Base-by-base conservation (phyloP, 2,329 filamentous ascomycete species). In the Beauveria varroae region DNA sequence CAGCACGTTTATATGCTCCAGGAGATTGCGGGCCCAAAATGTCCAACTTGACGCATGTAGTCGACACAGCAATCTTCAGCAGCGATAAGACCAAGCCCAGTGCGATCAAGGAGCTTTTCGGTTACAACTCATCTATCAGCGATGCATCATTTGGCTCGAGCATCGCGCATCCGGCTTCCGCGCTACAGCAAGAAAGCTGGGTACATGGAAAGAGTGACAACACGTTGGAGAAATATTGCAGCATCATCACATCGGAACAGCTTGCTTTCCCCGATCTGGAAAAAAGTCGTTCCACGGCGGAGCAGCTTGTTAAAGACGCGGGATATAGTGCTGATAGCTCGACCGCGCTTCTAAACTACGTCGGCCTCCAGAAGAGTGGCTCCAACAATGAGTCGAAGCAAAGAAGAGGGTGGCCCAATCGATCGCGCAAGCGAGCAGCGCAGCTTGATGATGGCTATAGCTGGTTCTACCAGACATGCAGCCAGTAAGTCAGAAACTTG, bases 11-110 rank as follows among this genome's bases (percentile, higher is more conserved):
- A 8, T 84, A 75, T 58, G 76, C 76, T 0, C 81, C 81, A 67
- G 73, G 79, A 0, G 81, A 83, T 30, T 95, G 91, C 68, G 81
- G 92, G 40, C 73, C 77, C 1, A 80, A 80, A 1, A 86, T 86
- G 0, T 85, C 88, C 68, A 85, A 77, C 64, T 67, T 84, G n/a
- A 81, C 78, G 0, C 71, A 81, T 49, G 70, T 81, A 3, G 69
- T 83, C 22, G 82, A 85, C 68, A 78, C 75, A 41, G 79, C 84
- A 41, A 74, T 84, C 2, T 71, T 81, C 18, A 72, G 73, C 41
- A 71, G 73, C 61, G 40, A 57, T 20, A 26, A 50, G 2, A 67
- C 71, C 2, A 69, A 72, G 22, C 64, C 67, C 24, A 67, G 73
- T 1, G 72, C 83, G 30, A 86, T 76, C 10, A 67, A 72, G 47